Percentiles rank a stretch among this genome's conserved stretches.
These are phyloP conservation scores for Casaregolazyma suthepensis DNA, from an alignment of 1,139 yeast genomes.

Conservation along the genomic window DNA sequence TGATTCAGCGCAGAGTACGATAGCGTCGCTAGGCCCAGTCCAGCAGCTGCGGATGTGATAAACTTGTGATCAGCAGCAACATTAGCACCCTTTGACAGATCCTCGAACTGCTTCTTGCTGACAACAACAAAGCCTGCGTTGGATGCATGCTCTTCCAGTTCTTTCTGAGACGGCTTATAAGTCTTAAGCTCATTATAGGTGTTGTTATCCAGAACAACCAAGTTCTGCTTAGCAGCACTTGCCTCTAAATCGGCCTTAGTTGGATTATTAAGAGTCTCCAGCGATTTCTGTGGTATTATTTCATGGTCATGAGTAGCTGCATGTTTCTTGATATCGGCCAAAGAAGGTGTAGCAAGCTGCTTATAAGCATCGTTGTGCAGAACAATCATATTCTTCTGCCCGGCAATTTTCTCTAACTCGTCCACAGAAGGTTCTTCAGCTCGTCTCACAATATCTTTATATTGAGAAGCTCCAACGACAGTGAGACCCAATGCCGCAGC, in stretches of 20 bases:
- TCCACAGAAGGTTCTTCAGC: slow-evolving; percentile 22
- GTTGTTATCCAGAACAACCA: slow-evolving; percentile 26
- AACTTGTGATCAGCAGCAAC: slow-evolving; percentile 25
- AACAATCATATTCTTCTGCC: slow-evolving; percentile 17
- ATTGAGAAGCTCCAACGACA: slow-evolving; percentile 26
- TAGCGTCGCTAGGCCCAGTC: slow-evolving; percentile 36
- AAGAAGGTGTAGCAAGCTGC: slow-evolving; percentile 18
- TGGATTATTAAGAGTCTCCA: slow-evolving; percentile 21
- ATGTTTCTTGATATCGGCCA: slow-evolving; percentile 12
- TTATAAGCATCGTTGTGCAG: slow-evolving; percentile 19
- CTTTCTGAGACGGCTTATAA: slow-evolving; percentile 14
- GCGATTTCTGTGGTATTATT: slow-evolving; percentile 36
- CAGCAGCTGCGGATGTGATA: slow-evolving; percentile 30
- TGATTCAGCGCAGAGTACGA: slow-evolving; percentile 27
- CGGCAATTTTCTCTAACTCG: slow-evolving; percentile 23
- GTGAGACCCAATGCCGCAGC: slow-evolving; percentile 30
- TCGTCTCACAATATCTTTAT: slow-evolving; percentile 17
- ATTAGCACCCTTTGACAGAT: slow-evolving; percentile 29
- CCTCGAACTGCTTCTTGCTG: slow-evolving; percentile 25
- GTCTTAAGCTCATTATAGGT: slow-evolving; percentile 19
- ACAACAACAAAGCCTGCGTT: slow-evolving; percentile 17
- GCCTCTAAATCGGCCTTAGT: slow-evolving; percentile 18
- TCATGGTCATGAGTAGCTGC: slow-evolving; percentile 34
- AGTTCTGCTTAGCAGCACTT: slow-evolving; percentile 23
- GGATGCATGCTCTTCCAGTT: slow-evolving; percentile 16